These are phyloP conservation scores for Marchantia polymorpha DNA, from an alignment of 225 moss, liverwort and hornwort genomes.

Conservation along the genomic window DNA sequence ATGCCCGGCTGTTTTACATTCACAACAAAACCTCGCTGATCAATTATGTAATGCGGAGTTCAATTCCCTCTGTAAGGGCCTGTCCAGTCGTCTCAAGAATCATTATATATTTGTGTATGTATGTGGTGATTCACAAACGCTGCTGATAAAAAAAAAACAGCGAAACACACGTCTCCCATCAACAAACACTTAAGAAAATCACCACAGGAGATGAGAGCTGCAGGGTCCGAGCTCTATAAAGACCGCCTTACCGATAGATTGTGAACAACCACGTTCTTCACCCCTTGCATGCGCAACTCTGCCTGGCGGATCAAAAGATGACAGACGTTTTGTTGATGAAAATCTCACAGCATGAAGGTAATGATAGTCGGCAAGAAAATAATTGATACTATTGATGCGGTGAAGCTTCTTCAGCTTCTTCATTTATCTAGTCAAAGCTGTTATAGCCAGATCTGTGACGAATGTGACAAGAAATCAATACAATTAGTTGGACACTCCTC, in stretches of 20 bases:
- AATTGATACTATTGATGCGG: background rate
- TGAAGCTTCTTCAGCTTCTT: background rate
- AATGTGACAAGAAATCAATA: background rate
- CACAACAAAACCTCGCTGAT: constrained; percentile 12
- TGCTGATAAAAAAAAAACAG: background rate
- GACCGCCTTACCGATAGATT: constrained; percentile 64
- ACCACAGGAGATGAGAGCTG: background rate
- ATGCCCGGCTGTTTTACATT: constrained; percentile 76
- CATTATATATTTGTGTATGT: no score
- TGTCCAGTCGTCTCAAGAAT: no score
- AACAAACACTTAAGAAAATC: background rate
- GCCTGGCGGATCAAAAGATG: constrained; percentile 50
- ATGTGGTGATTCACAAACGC: no score
- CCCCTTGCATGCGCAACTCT: constrained; percentile 79
- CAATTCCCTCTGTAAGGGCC: background rate
- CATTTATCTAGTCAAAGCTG: background rate
- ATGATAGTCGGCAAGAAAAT: background rate
- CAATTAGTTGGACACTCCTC: background rate
- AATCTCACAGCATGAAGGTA: background rate
- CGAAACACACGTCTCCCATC: background rate
- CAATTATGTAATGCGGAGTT: background rate
- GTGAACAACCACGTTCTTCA: constrained; percentile 78
- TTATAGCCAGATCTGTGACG: background rate
- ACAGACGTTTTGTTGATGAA: background rate
- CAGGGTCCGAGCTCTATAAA: background rate